phyloP scores from a whole-genome alignment of 352 stramenopile species.

The Phytophthora pluvialis region DNA sequence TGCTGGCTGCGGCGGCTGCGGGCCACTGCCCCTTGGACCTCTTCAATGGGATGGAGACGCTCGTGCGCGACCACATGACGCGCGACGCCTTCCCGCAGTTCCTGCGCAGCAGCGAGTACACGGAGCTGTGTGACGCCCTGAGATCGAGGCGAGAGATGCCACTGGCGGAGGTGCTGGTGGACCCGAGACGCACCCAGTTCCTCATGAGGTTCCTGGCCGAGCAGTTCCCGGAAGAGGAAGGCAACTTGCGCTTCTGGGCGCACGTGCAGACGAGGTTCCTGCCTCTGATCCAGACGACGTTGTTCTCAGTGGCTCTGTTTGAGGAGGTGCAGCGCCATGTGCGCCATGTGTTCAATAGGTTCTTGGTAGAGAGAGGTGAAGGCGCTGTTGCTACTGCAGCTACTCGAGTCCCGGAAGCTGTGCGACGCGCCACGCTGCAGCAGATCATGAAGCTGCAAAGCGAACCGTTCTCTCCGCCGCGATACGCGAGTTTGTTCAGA shows the following conservation, averaged over 20 bases:
- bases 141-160: slow-evolving; percentile 61
- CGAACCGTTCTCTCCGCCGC: slow-evolving; percentile 74
- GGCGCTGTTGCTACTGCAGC: slow-evolving; percentile 24
- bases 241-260: slow-evolving; percentile 78
- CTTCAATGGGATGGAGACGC: slow-evolving; percentile 65
- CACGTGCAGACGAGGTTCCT: slow-evolving; percentile 78
- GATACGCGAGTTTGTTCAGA: slow-evolving; percentile 77
- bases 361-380: slow-evolving; percentile 39
- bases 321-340: slow-evolving; percentile 74
- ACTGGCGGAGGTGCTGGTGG: slow-evolving; percentile 70
- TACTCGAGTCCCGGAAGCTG: slow-evolving; percentile 49
- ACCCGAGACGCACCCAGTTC: slow-evolving; percentile 58
- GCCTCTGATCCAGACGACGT: slow-evolving; percentile 63
- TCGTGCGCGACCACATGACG: slow-evolving; percentile 55
- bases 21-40: slow-evolving; percentile 55
- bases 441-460: slow-evolving; percentile 75
- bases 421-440: slow-evolving; percentile 68
- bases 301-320: slow-evolving; percentile 76
- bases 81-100: slow-evolving; percentile 64
- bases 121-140: slow-evolving; percentile 58
- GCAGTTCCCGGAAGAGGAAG: slow-evolving; percentile 34
- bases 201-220: slow-evolving; percentile 58
- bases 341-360: slow-evolving; percentile 71
- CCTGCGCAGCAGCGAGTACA: slow-evolving; percentile 50
- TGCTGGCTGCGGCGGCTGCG: slow-evolving; percentile 37